These are phyloP conservation scores for Fraxinus cuspidata DNA, from an alignment of 257 asterid genomes.

Conservation along the genomic window DNA sequence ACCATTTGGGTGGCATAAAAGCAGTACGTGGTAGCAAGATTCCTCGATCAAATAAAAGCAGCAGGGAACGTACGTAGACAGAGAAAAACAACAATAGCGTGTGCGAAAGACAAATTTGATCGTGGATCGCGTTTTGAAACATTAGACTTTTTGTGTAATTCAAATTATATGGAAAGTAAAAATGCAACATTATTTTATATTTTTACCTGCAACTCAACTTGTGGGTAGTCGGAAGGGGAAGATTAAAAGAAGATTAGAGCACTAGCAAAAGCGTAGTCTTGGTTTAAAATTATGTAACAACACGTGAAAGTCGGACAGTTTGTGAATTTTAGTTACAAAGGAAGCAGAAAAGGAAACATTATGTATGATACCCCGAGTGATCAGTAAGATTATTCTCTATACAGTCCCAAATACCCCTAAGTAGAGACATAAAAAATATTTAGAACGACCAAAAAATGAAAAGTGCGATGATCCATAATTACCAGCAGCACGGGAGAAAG, in stretches of 20 bases:
- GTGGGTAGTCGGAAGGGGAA: background rate
- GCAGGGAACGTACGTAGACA: background rate
- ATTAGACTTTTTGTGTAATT: background rate
- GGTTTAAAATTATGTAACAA: background rate
- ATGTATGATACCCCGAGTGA: background rate
- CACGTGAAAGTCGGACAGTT: background rate
- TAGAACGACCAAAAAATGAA: conserved; percentile 10
- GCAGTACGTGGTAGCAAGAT: conserved; percentile 63
- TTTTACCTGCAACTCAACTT: conserved; percentile 5
- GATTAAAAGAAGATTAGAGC: background rate
- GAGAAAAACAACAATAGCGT: background rate
- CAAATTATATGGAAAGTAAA: background rate
- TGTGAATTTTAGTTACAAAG: background rate
- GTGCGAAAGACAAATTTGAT: background rate
- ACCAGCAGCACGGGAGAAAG: conserved; percentile 83
- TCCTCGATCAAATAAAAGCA: background rate
- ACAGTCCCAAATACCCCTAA: background rate
- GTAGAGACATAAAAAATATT: conserved; percentile 18
- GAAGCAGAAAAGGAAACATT: background rate
- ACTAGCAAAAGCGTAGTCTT: background rate
- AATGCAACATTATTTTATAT: background rate
- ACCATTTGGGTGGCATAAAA: conserved; percentile 98
- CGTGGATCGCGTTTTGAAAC: background rate
- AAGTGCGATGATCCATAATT: conserved; percentile 24
- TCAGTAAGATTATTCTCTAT: background rate